Conservation (phyloP, 495 filamentous ascomycete species). For the Parmelia sp. region DNA sequence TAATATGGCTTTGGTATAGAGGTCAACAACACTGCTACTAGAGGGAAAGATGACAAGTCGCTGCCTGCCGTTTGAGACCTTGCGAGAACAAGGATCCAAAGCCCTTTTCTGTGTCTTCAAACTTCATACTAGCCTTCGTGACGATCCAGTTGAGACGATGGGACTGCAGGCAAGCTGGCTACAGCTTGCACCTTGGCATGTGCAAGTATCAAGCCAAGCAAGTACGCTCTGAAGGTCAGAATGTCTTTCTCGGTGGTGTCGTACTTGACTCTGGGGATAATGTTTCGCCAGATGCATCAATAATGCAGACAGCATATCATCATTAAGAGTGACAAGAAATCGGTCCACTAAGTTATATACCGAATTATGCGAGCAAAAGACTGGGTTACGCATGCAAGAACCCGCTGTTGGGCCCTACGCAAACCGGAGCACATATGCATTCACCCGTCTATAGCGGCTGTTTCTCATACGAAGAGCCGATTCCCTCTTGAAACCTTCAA, state of each 20-base stretch:
- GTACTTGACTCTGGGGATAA: not conserved
- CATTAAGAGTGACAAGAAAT: not conserved
- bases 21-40: not conserved
- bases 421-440: not conserved
- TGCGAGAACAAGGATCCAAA: not conserved
- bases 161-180: not conserved
- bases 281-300: not conserved
- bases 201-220: not conserved
- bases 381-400: not conserved
- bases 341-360: slow-evolving; percentile 12
- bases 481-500: slow-evolving; percentile 1
- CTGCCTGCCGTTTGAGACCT: not conserved
- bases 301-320: not conserved
- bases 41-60: not conserved
- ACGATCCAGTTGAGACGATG: not conserved
- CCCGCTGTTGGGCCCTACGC: not conserved
- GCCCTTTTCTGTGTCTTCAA: not conserved
- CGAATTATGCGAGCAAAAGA: slow-evolving; percentile 1
- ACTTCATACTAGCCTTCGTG: not conserved
- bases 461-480: not conserved
- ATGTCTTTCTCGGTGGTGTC: not conserved
- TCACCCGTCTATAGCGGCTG: not conserved
- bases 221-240: not conserved
- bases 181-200: not conserved
- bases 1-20: not conserved